A percentile compares a stretch with the other conserved stretches of the same genome.
Conservation (phyloP, 495 filamentous ascomycete genomes). For the Podospora anserina region DNA sequence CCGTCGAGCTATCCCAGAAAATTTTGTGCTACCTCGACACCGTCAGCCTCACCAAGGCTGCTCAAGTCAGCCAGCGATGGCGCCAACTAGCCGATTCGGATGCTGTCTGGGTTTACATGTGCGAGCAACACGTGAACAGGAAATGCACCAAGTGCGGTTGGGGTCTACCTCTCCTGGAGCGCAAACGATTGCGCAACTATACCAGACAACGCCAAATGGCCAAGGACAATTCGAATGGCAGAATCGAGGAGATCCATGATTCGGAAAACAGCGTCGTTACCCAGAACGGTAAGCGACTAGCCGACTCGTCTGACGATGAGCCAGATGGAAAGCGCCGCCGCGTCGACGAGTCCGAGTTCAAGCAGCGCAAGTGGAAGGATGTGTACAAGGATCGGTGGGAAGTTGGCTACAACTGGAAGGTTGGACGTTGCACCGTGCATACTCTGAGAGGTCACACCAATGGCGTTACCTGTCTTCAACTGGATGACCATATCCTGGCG, state of each 20-base stretch:
- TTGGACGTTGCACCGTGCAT: conserved; percentile 78
- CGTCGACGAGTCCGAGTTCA: conserved; percentile 32
- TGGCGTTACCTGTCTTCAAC: conserved; percentile 93
- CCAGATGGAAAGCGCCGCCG: conserved; percentile 50
- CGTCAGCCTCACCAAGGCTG: conserved; percentile 92
- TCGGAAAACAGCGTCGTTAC: conserved; percentile 7
- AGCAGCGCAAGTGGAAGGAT: conserved; percentile 81
- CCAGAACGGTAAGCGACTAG: conserved; percentile 32
- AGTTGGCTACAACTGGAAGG: conserved; percentile 94
- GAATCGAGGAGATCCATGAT: conserved; percentile 28
- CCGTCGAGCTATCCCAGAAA: conserved; percentile 87
- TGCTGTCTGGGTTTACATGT: conserved; percentile 98
- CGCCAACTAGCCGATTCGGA: conserved; percentile 87
- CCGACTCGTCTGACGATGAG: conserved; percentile 29
- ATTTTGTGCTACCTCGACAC: conserved; percentile 92
- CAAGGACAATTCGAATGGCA: conserved; percentile 30
- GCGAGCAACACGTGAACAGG: conserved; percentile 90
- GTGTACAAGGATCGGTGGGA: conserved; percentile 37
- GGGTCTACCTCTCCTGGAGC: conserved; percentile 85
- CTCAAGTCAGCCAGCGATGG: conserved; percentile 91
- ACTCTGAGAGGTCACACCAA: conserved; percentile 87
- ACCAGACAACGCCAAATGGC: conserved; percentile 72
- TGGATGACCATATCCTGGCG: conserved; percentile 87
- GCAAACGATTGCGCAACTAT: conserved; percentile 80
- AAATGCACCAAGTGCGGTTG: conserved; percentile 97